Percentiles rank a stretch among this genome's conserved stretches.
Evolutionary conservation across 768 basidiomycete genomes (phyloP).

Genomic region (Boletus rubroflammeus): DNA sequence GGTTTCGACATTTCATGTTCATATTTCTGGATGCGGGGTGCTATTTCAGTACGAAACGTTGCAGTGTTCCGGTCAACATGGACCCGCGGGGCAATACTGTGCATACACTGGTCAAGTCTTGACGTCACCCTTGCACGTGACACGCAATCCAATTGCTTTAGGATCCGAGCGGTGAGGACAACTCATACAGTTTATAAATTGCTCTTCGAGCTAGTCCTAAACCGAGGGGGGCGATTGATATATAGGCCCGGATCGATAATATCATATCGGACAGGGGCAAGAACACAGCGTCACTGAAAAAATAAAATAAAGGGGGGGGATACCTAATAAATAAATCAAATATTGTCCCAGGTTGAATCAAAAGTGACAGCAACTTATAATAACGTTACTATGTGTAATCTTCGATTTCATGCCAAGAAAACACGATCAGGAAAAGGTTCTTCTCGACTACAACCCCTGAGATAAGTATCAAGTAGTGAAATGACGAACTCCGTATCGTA

Average conservation of each 20-base stretch:
- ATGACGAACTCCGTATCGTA: not conserved
- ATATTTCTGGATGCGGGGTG: not conserved
- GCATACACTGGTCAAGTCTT: not conserved
- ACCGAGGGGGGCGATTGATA: not conserved
- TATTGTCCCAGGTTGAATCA: not conserved
- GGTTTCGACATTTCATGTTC: not conserved
- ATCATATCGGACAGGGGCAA: not conserved
- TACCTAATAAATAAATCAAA: too few relatives aligned
- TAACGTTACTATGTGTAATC: not conserved
- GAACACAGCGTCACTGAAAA: not conserved
- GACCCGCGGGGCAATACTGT: conserved; percentile 2
- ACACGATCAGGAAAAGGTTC: conserved; percentile 1
- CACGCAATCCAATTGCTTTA: not conserved
- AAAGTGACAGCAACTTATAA: not conserved
- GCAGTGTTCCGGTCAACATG: conserved; percentile 3
- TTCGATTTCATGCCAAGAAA: not conserved
- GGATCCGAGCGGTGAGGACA: not conserved
- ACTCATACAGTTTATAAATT: too few relatives aligned
- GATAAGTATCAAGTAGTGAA: not conserved
- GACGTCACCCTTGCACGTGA: not conserved
- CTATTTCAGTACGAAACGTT: not conserved
- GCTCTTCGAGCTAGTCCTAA: not conserved
- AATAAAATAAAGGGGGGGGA: not conserved
- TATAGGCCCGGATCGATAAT: not conserved
- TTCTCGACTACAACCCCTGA: not conserved